Conservation (phyloP, 2,329 filamentous ascomycete species). For the Tolypocladium endophyticum region DNA sequence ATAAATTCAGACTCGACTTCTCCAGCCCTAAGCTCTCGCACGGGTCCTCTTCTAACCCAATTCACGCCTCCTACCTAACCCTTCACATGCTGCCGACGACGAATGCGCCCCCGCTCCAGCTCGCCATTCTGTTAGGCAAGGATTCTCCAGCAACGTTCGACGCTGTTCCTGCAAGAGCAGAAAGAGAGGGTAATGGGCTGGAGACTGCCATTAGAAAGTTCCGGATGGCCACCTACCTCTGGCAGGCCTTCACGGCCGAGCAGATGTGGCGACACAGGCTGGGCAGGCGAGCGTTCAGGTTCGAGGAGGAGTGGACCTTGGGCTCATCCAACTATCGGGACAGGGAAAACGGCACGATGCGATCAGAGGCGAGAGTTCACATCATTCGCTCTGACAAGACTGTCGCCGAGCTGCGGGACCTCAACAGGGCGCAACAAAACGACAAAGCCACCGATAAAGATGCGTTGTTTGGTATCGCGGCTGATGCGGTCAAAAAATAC, state of each 20-base stretch:
- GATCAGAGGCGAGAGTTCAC: slow-evolving; percentile 86
- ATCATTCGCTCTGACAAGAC: slow-evolving; percentile 76
- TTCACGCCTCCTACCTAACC: slow-evolving; percentile 70
- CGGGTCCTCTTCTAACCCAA: slow-evolving; percentile 52
- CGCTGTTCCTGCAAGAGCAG: slow-evolving; percentile 61
- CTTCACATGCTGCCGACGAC: slow-evolving; percentile 78
- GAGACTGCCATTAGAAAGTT: slow-evolving; percentile 81
- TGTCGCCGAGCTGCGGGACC: slow-evolving; percentile 68
- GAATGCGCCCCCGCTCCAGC: slow-evolving; percentile 71
- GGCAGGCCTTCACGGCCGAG: slow-evolving; percentile 94
- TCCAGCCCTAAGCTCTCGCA: slow-evolving; percentile 69
- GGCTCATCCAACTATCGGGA: slow-evolving; percentile 73
- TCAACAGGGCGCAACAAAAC: slow-evolving; percentile 72
- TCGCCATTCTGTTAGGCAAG: slow-evolving; percentile 78
- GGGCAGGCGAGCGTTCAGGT: slow-evolving; percentile 75
- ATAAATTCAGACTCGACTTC: slow-evolving; percentile 82
- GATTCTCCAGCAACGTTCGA: slow-evolving; percentile 85
- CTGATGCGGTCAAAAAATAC: slow-evolving; percentile 65
- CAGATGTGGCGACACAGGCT: slow-evolving; percentile 90
- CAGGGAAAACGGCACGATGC: slow-evolving; percentile 58
- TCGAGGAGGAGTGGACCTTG: slow-evolving; percentile 90
- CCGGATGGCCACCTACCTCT: slow-evolving; percentile 88
- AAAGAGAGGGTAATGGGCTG: slow-evolving; percentile 72
- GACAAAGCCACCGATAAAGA: slow-evolving; percentile 56
- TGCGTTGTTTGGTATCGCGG: slow-evolving; percentile 67